phyloP scores from a whole-genome alignment of 2,329 filamentous ascomycete genomes.

The Teratosphaeria gauchensis region DNA sequence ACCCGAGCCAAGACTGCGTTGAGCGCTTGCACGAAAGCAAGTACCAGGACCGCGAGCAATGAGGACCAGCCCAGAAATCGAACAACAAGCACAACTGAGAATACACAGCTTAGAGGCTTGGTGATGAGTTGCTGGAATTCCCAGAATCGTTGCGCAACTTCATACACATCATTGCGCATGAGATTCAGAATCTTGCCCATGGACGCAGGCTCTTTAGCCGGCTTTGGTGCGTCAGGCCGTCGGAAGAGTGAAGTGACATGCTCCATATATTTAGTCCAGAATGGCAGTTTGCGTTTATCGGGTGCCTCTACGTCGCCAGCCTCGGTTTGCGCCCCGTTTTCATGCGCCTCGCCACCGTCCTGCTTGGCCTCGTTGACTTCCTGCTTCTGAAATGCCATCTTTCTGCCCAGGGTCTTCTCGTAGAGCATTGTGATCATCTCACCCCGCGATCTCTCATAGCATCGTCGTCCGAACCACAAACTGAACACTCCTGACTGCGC shows the following conservation, averaged over 20 bases:
- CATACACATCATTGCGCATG: slow-evolving; percentile 71
- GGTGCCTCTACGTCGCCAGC: slow-evolving; percentile 12
- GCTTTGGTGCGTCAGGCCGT: slow-evolving; percentile 12
- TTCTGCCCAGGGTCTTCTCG: slow-evolving; percentile 63
- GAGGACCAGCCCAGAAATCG: slow-evolving; percentile 71
- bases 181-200: slow-evolving; percentile 88
- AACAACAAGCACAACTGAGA: slow-evolving; percentile 67
- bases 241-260: slow-evolving; percentile 5
- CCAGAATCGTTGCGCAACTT: slow-evolving; percentile 75
- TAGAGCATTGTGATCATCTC: slow-evolving; percentile 81
- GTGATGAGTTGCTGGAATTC: slow-evolving; percentile 69
- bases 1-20: slow-evolving; percentile 59
- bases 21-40: slow-evolving; percentile 51
- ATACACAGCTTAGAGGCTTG: slow-evolving; percentile 64
- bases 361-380: slow-evolving; percentile 2
- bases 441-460: slow-evolving; percentile 74
- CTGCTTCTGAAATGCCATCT: slow-evolving; percentile 36
- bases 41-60: slow-evolving; percentile 57
- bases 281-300: slow-evolving; percentile 1
- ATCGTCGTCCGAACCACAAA: slow-evolving; percentile 74
- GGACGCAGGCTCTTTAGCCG: slow-evolving; percentile 53
- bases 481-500: slow-evolving; percentile 59
- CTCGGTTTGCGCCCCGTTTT: slow-evolving; percentile 10
- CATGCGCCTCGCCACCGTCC: not conserved
- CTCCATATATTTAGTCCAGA: slow-evolving; percentile 4